Conservation (phyloP, 306 rosid species). For the Vigna reflexopilosa region DNA sequence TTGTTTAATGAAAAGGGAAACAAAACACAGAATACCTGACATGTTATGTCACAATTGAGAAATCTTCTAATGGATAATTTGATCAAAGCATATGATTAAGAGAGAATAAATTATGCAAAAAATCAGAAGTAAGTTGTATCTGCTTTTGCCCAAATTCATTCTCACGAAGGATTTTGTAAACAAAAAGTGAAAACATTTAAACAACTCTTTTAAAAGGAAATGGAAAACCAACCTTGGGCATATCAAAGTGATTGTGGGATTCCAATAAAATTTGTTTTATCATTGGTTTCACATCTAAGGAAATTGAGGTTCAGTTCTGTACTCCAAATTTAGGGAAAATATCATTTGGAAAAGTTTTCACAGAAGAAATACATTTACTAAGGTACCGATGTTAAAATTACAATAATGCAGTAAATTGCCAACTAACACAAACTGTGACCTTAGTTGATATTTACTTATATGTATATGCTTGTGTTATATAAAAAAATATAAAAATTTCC, state of each 20-base stretch:
- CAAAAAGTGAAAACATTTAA: constrained; percentile 27
- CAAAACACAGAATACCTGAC: background rate
- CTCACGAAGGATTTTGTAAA: background rate
- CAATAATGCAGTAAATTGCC: background rate
- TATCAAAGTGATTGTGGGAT: constrained; percentile 5
- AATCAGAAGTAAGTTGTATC: background rate
- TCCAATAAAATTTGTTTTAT: constrained; percentile 13
- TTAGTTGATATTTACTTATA: too few species aligned
- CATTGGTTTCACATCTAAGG: constrained; percentile 24
- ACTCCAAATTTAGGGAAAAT: constrained; percentile 29
- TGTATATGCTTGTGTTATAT: too few species aligned
- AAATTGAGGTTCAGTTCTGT: constrained; percentile 1
- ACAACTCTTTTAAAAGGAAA: constrained; percentile 7
- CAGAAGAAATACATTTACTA: constrained; percentile 18
- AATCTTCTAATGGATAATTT: background rate
- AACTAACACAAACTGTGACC: constrained; percentile 15
- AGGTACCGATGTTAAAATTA: background rate
- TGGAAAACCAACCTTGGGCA: background rate
- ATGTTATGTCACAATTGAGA: constrained; percentile 30
- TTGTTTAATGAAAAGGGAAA: constrained; percentile 17
- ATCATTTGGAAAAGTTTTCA: background rate
- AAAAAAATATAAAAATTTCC: too few species aligned
- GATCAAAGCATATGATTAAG: constrained; percentile 1
- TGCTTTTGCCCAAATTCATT: constrained; percentile 5
- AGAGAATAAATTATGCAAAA: constrained; percentile 11